Conservation (phyloP, 1,284 basidiomycete genomes). For the Binderoboletus segoi region DNA sequence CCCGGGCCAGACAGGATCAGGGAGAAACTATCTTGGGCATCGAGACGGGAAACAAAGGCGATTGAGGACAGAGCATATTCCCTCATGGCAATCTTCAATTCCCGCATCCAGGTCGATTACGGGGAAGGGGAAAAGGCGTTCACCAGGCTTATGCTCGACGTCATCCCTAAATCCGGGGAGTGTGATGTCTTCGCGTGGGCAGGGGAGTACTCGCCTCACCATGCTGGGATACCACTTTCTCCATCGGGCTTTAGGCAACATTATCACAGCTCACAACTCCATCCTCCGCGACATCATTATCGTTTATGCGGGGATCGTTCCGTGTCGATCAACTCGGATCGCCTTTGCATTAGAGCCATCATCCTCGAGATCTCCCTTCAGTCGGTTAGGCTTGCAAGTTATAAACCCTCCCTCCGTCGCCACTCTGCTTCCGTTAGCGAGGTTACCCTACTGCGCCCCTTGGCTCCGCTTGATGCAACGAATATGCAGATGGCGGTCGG, state of each 20-base stretch:
- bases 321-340: conserved; percentile 3
- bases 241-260: conserved; percentile 14
- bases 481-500: conserved; percentile 18
- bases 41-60: conserved; percentile 1
- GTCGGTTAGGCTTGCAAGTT: neutral
- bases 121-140: conserved; percentile 20
- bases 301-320: conserved; percentile 24
- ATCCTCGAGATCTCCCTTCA: conserved; percentile 16
- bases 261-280: conserved; percentile 1
- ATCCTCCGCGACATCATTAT: conserved; percentile 15
- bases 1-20: conserved; percentile 20
- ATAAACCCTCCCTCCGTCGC: neutral
- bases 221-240: conserved; percentile 20
- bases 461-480: neutral
- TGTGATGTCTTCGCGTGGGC: conserved; percentile 27
- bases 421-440: conserved; percentile 8
- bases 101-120: conserved; percentile 7
- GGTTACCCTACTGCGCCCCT: neutral
- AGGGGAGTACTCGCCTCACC: conserved; percentile 9
- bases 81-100: conserved; percentile 17
- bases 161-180: conserved; percentile 13
- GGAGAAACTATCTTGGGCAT: conserved; percentile 17
- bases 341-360: conserved; percentile 16
- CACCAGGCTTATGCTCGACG: conserved; percentile 13
- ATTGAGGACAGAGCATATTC: conserved; percentile 20